These are phyloP conservation scores for Usnea hakonensis DNA, from an alignment of 495 filamentous ascomycete genomes.

Conservation along the genomic window DNA sequence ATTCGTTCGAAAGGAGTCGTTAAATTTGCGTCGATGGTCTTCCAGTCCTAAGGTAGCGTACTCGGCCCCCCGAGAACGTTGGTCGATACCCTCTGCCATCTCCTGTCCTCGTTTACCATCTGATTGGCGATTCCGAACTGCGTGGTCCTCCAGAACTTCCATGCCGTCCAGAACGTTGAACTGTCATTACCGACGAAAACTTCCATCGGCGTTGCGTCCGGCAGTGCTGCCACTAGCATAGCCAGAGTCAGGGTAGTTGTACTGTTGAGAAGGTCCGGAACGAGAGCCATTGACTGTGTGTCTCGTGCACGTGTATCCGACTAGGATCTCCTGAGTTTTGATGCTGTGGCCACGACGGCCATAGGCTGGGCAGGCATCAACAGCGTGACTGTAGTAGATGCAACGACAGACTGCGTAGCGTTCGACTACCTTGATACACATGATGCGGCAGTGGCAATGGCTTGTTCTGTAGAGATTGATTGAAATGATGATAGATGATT, in stretches of 20 bases:
- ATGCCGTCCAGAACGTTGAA: constrained; percentile 20
- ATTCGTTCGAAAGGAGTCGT: not conserved
- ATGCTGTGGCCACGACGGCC: constrained; percentile 63
- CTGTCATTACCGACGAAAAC: constrained; percentile 25
- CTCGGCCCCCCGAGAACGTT: constrained; percentile 19
- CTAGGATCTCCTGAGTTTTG: constrained; percentile 66
- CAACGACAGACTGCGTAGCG: constrained; percentile 74
- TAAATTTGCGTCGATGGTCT: not conserved
- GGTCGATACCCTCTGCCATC: constrained; percentile 23
- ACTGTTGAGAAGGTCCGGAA: constrained; percentile 24
- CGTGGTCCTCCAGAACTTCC: constrained; percentile 24
- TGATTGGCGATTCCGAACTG: constrained; percentile 20
- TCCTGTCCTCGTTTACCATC: constrained; percentile 18
- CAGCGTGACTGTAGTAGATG: constrained; percentile 69
- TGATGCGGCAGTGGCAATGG: constrained; percentile 30
- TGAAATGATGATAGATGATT: not conserved
- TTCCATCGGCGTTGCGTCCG: constrained; percentile 19
- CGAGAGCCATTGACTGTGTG: constrained; percentile 44
- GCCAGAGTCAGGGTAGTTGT: constrained; percentile 44
- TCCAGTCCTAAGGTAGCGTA: constrained; percentile 16
- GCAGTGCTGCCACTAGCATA: constrained; percentile 39
- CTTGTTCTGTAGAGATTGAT: not conserved
- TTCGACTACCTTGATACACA: constrained; percentile 69
- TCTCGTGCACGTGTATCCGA: constrained; percentile 65
- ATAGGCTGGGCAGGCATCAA: constrained; percentile 65